Conservation (phyloP, 2,329 filamentous ascomycete species). For the Coniochaeta hoffmannii region DNA sequence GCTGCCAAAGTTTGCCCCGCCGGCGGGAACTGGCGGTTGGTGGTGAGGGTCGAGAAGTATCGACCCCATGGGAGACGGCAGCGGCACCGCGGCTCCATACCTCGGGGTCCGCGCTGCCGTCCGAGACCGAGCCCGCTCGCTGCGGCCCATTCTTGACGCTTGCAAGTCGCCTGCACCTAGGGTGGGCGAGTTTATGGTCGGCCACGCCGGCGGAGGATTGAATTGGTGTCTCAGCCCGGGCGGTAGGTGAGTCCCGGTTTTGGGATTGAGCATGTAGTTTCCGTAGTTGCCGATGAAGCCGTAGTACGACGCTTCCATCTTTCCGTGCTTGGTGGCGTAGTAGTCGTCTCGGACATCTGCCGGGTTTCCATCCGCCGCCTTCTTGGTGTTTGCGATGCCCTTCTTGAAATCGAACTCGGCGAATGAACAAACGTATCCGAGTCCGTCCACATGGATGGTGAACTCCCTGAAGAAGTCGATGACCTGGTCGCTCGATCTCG, state of each 20-base stretch:
- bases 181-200: conserved; percentile 59
- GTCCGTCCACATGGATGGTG: conserved; percentile 90
- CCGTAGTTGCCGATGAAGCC: conserved; percentile 92
- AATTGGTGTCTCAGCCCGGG: conserved; percentile 53
- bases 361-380: conserved; percentile 20
- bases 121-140: conserved; percentile 35
- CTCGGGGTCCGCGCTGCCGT: conserved; percentile 30
- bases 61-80: conserved; percentile 60
- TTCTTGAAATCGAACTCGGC: conserved; percentile 97
- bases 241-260: conserved; percentile 54
- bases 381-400: conserved; percentile 44
- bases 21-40: conserved; percentile 44
- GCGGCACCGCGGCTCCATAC: conserved; percentile 35
- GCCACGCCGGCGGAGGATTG: conserved; percentile 68
- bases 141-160: conserved; percentile 37
- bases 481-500: conserved; percentile 83
- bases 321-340: conserved; percentile 90
- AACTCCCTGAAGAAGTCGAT: conserved; percentile 98
- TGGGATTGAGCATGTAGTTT: conserved; percentile 71
- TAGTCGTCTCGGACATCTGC: conserved; percentile 82
- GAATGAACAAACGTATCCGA: conserved; percentile 95
- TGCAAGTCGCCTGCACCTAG: conserved; percentile 30
- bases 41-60: conserved; percentile 70
- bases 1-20: conserved; percentile 29
- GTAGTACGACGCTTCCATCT: conserved; percentile 96